Percentiles rank a stretch among this genome's conserved stretches.
phyloP scores from a whole-genome alignment of 352 stramenopile species.

The Vaucheria bursata region DNA sequence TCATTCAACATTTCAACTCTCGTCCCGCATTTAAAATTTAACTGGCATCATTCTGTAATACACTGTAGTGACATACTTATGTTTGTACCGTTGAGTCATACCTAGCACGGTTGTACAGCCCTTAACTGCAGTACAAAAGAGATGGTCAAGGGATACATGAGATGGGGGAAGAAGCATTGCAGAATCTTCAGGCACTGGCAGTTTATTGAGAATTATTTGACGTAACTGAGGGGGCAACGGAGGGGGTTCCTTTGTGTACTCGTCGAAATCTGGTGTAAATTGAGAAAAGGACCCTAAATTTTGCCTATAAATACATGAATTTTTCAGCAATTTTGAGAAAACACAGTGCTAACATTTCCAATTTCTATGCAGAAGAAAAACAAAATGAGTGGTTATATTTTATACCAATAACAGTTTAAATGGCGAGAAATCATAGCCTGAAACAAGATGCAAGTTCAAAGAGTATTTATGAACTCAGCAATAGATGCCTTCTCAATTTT shows the following conservation, averaged over 20 bases:
- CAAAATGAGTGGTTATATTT: too few relatives aligned
- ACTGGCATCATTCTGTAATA: constrained; percentile 50
- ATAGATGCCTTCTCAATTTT: too few relatives aligned
- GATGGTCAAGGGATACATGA: constrained; percentile 97
- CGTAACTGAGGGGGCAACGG: constrained; percentile 92
- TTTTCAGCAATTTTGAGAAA: constrained; percentile 2
- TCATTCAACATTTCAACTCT: too few relatives aligned
- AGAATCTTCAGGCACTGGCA: constrained; percentile 69
- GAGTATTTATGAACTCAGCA: too few relatives aligned
- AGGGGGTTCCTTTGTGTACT: constrained; percentile 98
- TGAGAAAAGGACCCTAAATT: constrained; percentile 83
- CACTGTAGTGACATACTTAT: constrained; percentile 49
- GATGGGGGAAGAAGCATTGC: constrained; percentile 88
- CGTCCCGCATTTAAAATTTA: too few relatives aligned
- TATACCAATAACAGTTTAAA: too few relatives aligned
- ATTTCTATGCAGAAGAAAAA: background rate
- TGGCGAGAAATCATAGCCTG: too few relatives aligned
- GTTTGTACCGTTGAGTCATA: constrained; percentile 80
- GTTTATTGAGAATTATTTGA: constrained; percentile 99
- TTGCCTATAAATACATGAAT: background rate
- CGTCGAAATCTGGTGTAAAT: constrained; percentile 93
- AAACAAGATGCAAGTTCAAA: too few relatives aligned
- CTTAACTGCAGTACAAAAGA: constrained; percentile 98
- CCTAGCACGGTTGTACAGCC: constrained; percentile 99
- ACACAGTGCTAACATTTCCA: background rate